Conservation (phyloP, 768 basidiomycete species). For the Russula lepida region DNA sequence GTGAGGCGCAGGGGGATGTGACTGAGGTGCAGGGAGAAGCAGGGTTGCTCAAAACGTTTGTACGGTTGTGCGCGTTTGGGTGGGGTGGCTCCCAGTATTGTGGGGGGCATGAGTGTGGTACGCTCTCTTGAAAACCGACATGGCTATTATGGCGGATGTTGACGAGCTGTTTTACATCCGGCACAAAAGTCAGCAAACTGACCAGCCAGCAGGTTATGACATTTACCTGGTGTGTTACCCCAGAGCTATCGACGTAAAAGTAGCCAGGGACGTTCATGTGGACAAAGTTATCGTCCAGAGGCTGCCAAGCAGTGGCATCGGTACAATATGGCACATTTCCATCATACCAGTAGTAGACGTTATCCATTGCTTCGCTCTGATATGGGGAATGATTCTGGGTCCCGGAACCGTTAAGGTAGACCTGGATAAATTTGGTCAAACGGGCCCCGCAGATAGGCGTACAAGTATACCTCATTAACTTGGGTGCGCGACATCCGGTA, state of each 20-base stretch:
- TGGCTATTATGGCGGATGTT: neutral
- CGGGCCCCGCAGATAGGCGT: conserved; percentile 8
- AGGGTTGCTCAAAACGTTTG: neutral
- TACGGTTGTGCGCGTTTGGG: neutral
- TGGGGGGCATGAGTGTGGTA: neutral
- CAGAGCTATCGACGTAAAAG: neutral
- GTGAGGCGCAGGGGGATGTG: neutral
- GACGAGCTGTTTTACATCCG: neutral
- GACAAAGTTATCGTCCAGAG: conserved; percentile 7
- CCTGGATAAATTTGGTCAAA: conserved; percentile 14
- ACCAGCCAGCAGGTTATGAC: too few relatives aligned
- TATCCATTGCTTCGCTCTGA: conserved; percentile 9
- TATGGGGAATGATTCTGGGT: neutral
- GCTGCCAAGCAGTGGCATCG: conserved; percentile 5
- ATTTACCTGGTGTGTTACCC: conserved; percentile 5
- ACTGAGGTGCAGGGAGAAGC: neutral
- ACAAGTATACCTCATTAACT: conserved; percentile 1
- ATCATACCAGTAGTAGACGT: conserved; percentile 18
- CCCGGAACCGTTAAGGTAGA: neutral
- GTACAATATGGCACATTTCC: conserved; percentile 12
- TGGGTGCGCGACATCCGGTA: neutral
- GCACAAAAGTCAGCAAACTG: neutral
- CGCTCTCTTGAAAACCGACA: neutral
- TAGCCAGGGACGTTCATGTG: conserved; percentile 1
- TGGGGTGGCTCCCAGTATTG: neutral